Evolutionary conservation across 2,329 filamentous ascomycete species (phyloP).

Genomic region (Xylaria multiplex): DNA sequence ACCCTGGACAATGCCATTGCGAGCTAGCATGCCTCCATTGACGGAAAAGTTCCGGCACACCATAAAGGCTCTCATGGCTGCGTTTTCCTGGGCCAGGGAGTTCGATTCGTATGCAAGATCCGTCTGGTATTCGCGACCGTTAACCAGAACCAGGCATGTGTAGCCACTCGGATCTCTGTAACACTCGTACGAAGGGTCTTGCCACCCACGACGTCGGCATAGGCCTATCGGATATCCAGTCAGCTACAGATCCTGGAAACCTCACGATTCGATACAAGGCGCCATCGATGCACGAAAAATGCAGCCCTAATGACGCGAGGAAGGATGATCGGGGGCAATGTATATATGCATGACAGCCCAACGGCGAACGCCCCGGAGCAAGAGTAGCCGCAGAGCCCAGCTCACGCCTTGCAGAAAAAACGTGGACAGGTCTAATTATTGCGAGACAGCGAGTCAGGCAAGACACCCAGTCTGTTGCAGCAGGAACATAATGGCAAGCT

Average conservation of each 20-base stretch:
- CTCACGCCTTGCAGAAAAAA: constrained; percentile 40
- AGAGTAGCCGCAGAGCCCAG: constrained; percentile 34
- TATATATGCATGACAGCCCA: constrained; percentile 51
- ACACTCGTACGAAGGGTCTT: constrained; percentile 87
- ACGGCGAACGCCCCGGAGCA: constrained; percentile 42
- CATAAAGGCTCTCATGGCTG: constrained; percentile 95
- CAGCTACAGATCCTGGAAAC: constrained; percentile 47
- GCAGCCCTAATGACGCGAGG: constrained; percentile 47
- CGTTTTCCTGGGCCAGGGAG: constrained; percentile 86
- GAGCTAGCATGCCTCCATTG: constrained; percentile 88
- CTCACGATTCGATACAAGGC: constrained; percentile 41
- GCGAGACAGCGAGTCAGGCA: constrained; percentile 38
- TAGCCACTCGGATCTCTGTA: constrained; percentile 79
- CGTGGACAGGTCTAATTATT: constrained; percentile 43
- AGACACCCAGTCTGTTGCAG: constrained; percentile 39
- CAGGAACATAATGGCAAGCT: constrained; percentile 46
- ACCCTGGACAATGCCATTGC: constrained; percentile 74
- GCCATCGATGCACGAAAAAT: constrained; percentile 42
- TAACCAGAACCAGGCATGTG: constrained; percentile 91
- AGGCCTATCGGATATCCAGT: constrained; percentile 71
- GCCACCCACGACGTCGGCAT: constrained; percentile 94
- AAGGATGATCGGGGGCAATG: constrained; percentile 44
- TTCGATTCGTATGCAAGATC: constrained; percentile 86
- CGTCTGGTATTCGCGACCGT: constrained; percentile 95
- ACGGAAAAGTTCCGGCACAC: constrained; percentile 97